Conservation (phyloP, 345 rosid genomes). For the Eucalyptus urophylla region DNA sequence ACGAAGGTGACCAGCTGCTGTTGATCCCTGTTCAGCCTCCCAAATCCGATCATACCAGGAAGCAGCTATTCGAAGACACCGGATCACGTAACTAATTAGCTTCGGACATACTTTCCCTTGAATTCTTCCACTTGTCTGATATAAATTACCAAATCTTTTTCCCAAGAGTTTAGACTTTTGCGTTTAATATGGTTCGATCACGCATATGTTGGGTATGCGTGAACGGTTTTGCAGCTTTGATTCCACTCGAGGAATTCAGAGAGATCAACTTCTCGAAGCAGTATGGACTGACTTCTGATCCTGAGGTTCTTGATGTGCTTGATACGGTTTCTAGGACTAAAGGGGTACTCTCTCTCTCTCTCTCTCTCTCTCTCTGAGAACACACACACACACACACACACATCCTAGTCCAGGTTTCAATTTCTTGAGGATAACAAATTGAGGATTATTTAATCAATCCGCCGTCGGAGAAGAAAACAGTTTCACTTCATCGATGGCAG, state of each 20-base stretch:
- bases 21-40: slow-evolving; percentile 37
- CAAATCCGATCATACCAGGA: slow-evolving; percentile 32
- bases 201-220: not conserved
- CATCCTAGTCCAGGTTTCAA: not conserved
- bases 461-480: not conserved
- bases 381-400: too few relatives aligned
- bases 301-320: slow-evolving; percentile 23
- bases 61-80: slow-evolving; percentile 28
- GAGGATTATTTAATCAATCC: not conserved
- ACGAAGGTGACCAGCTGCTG: slow-evolving; percentile 6
- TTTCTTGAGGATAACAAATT: not conserved
- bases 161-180: not conserved
- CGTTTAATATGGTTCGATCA: not conserved
- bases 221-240: slow-evolving; percentile 17
- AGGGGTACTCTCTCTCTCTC: slow-evolving; percentile 7
- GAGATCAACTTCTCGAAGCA: slow-evolving; percentile 30
- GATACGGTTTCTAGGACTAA: slow-evolving; percentile 18
- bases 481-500: not conserved
- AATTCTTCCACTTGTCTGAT: not conserved
- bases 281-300: slow-evolving; percentile 24
- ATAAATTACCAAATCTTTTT: not conserved
- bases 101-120: not conserved
- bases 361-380: not conserved
- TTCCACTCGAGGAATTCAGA: slow-evolving; percentile 32
- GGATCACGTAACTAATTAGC: slow-evolving; percentile 27